Base-by-base conservation (phyloP, 2,329 filamentous ascomycete genomes). In the Kalaharituber pfeilii region DNA sequence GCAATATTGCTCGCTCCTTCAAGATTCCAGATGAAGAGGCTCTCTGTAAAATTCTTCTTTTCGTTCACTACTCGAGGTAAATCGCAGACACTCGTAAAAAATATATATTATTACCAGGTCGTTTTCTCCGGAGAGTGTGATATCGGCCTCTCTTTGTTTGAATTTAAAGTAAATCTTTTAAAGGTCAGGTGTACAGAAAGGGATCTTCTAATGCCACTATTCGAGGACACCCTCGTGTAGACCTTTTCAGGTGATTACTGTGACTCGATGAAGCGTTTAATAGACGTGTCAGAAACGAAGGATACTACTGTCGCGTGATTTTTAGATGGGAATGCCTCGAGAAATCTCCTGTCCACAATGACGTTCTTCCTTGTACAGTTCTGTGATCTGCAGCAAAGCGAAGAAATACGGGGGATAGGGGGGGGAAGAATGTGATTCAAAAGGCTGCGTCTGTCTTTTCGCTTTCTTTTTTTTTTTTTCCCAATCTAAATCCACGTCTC, bases 31-130 rank as follows among this genome's bases (percentile, higher is more conserved):
- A 22, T 9, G 9, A n/a, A n/a, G 30, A 36, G 9, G n/a, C n/a
- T 36, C 24, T 15, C 42, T 47, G 18, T 47, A 15, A 47, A 47
- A 5, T 25, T 25, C 42, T 22, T 47, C n/a, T 47, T 36, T 9
- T 36, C 22, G 42, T 22, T 22, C 42, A 22, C 42, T 47, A 47
- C 42, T 47, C 42, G 33, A 39, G 33, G 33, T 39, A 36, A 15
- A 39, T 39, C 33, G 42, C n/a, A 47, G 42, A 45, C 42, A 45
- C 42, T 45, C 42, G 42, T 20, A 47, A 47, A 5, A 47, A 47
- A 13, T n/a, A n/a, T n/a, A n/a, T n/a, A n/a, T 39, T 47, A 47
- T 47, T 47, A 47, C 42, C 42, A 47, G 42, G 42, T 47, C 42
- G 42, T 5, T 8, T 47, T 22, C 11, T 47, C 42, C 42, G 15